Percentiles rank a stretch among this genome's conserved stretches.
phyloP scores from a whole-genome alignment of 2,329 filamentous ascomycete genomes.

The Fusarium tjaetaba region DNA sequence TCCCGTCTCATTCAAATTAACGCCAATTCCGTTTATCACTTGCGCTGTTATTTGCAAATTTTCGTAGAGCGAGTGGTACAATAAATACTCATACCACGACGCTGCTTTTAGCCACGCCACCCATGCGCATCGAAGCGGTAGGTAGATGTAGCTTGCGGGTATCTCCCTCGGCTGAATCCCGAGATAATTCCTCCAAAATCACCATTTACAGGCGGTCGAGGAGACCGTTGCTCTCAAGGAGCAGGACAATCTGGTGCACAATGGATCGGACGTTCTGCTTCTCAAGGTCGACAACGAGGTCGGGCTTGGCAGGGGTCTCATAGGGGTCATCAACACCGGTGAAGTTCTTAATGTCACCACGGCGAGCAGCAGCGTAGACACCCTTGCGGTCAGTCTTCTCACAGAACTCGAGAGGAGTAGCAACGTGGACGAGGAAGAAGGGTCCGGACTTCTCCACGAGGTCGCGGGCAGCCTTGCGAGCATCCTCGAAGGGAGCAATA shows the following conservation, averaged over 20 bases:
- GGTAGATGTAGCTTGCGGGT: conserved; percentile 27
- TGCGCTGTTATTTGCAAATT: conserved; percentile 31
- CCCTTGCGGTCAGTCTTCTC: conserved; percentile 96
- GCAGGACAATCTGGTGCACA: conserved; percentile 94
- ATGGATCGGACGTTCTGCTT: conserved; percentile 91
- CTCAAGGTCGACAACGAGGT: conserved; percentile 85
- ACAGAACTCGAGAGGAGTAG: conserved; percentile 88
- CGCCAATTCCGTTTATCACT: conserved; percentile 32
- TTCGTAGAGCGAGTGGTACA: conserved; percentile 20
- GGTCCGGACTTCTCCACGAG: conserved; percentile 87
- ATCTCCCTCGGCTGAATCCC: conserved; percentile 29
- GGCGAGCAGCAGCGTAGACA: conserved; percentile 84
- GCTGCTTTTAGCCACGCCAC: conserved; percentile 11
- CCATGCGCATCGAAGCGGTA: background rate
- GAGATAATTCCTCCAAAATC: conserved; percentile 11
- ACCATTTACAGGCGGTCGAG: conserved; percentile 72
- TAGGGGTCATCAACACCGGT: conserved; percentile 98
- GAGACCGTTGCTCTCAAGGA: conserved; percentile 89
- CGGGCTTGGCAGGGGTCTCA: conserved; percentile 81
- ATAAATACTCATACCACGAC: background rate
- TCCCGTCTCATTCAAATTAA: conserved; percentile 34
- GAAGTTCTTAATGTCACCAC: conserved; percentile 96
- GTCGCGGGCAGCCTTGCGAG: conserved; percentile 81
- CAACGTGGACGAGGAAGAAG: conserved; percentile 96
- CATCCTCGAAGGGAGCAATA: conserved; percentile 89